phyloP scores from a whole-genome alignment of 352 stramenopile species.

The Globisporangium apiculatum region DNA sequence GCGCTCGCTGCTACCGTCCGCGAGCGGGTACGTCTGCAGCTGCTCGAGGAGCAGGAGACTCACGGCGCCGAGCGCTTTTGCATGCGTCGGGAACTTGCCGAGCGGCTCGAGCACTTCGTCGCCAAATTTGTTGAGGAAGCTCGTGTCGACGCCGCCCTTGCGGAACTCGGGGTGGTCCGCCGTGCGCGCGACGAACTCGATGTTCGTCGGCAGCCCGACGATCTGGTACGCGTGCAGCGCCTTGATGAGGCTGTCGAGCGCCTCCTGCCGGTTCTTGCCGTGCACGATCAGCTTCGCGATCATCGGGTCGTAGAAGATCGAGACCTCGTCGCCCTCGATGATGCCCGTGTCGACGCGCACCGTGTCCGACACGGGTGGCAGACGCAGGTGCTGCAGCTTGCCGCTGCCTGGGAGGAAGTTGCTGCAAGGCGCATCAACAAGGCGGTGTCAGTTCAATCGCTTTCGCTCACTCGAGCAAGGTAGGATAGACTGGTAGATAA shows the following conservation, averaged over 20 bases:
- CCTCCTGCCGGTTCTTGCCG: conserved; percentile 72
- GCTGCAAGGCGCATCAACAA: conserved; percentile 16
- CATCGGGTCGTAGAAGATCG: conserved; percentile 93
- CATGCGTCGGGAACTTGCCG: conserved; percentile 39
- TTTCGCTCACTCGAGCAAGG: too few species aligned
- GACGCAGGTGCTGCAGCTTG: conserved; percentile 70
- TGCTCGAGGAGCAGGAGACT: conserved; percentile 74
- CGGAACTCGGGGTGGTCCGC: conserved; percentile 84
- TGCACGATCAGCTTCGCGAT: conserved; percentile 93
- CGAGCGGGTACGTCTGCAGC: conserved; percentile 20
- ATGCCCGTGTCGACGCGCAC: conserved; percentile 90
- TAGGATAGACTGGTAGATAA: too few species aligned
- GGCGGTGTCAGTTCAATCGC: too few species aligned
- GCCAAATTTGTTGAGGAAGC: conserved; percentile 90
- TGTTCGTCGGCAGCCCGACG: conserved; percentile 91
- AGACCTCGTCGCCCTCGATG: conserved; percentile 84
- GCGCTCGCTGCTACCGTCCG: conserved; percentile 30
- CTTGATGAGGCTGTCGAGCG: conserved; percentile 76
- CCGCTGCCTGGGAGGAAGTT: conserved; percentile 91
- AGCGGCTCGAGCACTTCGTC: conserved; percentile 73
- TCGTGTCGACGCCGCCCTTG: conserved; percentile 88
- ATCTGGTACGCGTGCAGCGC: conserved; percentile 90
- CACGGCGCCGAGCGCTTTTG: conserved; percentile 66
- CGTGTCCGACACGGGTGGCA: conserved; percentile 55
- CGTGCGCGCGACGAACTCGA: conserved; percentile 91